These are phyloP conservation scores for Alternaria panax DNA, from an alignment of 2,329 filamentous ascomycete species.

Conservation along the genomic window DNA sequence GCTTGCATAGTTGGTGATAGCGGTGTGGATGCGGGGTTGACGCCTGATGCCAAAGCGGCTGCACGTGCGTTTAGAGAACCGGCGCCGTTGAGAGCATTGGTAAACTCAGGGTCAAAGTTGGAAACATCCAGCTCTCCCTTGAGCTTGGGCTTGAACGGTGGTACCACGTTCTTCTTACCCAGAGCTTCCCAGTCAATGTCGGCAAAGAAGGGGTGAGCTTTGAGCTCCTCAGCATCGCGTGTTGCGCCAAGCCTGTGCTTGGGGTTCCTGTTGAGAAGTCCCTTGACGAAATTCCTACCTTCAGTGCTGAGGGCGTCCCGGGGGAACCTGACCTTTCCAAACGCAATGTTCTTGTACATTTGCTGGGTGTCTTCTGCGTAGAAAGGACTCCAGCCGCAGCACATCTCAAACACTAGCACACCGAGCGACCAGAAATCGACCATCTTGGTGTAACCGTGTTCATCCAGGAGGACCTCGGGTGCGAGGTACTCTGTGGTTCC, in stretches of 20 bases:
- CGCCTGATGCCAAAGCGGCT: constrained; percentile 80
- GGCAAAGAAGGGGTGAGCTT: constrained; percentile 90
- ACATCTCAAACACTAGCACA: constrained; percentile 99
- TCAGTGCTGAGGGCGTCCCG: constrained; percentile 93
- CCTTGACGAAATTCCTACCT: constrained; percentile 97
- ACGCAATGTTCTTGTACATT: constrained; percentile 99
- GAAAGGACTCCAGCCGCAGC: constrained; percentile 98
- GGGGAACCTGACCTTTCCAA: constrained; percentile 96
- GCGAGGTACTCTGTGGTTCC: constrained; percentile 98
- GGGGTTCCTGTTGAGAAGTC: constrained; percentile 93
- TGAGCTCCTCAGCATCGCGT: constrained; percentile 91
- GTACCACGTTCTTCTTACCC: constrained; percentile 88
- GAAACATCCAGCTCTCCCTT: constrained; percentile 96
- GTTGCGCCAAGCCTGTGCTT: constrained; percentile 92
- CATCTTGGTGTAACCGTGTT: constrained; percentile 99
- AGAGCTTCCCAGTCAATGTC: constrained; percentile 94
- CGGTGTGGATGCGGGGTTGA: constrained; percentile 86
- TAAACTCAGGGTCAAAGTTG: constrained; percentile 99
- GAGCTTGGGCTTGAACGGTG: constrained; percentile 96
- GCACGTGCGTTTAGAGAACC: constrained; percentile 90
- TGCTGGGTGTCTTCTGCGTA: constrained; percentile 99
- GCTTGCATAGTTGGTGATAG: constrained; percentile 95
- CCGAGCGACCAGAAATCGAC: constrained; percentile 99
- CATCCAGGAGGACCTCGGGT: constrained; percentile 92
- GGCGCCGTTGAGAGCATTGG: constrained; percentile 86